Evolutionary conservation across 768 basidiomycete species (phyloP), one percentile per base, ranked within the genome.

Genomic region (Tylopilus plumbeoviolaceoides): DNA sequence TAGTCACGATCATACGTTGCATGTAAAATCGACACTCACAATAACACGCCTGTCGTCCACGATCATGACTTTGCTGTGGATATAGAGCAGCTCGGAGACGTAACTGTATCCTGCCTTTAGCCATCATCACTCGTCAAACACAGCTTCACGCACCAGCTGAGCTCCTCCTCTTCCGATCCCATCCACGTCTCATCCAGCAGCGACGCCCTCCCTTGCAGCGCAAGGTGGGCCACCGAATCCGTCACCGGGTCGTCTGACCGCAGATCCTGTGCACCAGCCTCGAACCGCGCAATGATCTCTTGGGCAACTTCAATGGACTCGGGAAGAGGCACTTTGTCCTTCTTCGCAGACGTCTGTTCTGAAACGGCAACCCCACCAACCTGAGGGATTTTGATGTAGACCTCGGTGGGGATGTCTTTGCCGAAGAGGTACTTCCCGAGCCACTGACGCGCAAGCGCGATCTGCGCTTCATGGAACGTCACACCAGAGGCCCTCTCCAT

Each of bases 11-110:
- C 33, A 48, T 18, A 53, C 38, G 5, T 15, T 35, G 17, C 18
- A 7, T 38, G 44, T 11, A 27, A 46, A 20, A 18, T 10, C 0
- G 20, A 25, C 1, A 77, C 89, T 47, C 59, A 91, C 90, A 58
- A 98, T 91, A 42, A 97, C 93, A 33, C 85, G 78, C 30, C 82
- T 78, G 64, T 98, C 95, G 63, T 97, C 95, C 33, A 97, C 91
- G 48, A 95, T 90, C 94, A 97, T 95, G 23, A 95, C 67, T 74
- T 93, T 93, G 21, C 82, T 83, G 66, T 93, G 91, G 53, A 93
- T 91, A 60, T 92, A 92, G 20, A 87, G 70, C 59, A 88, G 56
- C 70, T 91, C 87, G n/a, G 85, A 83, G 18, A 90, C 82, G 69
- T 90, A 91, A 48, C 87, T 87, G 56, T 25, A n/a, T 33, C 61